Evolutionary conservation across 2,329 filamentous ascomycete genomes (phyloP), one percentile per base, ranked within the genome.

Genomic region (Fusarium torreyae): DNA sequence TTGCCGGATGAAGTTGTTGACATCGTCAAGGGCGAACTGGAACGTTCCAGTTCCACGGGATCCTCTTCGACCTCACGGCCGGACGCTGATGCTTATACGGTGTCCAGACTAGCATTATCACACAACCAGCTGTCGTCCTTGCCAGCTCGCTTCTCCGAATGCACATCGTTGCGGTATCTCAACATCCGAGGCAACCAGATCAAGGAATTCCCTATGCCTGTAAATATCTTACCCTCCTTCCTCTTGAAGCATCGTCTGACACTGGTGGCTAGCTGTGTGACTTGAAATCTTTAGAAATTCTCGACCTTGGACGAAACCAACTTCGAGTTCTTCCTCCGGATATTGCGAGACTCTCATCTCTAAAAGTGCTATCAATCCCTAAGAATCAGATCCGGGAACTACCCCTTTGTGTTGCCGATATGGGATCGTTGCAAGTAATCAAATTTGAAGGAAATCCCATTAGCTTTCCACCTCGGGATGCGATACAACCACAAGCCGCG

Each of bases 371-470:
- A 56, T 94, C 94, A 3, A 87, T 98, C 36, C 92, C 93, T 71
- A 93, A 92, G 76, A 98, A 98, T 78, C 89, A 91, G 63, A 93
- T 98, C 72, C 90, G 93, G 68, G 91, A 94, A 71, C 83, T 98
- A 18, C 95, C 95, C 2, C 82, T 92, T 8, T 94, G 93, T 69
- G 82, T 98, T 22, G 94, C 93, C 56, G 94, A 97, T 69, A 97
- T 98, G 92, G 90, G 87, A 58, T 96, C 94, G 57, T 82, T 98
- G 62, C 93, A 95, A 77, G 92, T 97, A 70, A 85, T 98, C 58
- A 97, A 97, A 79, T 88, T 98, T 36, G 92, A 95, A 60, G 94
- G 94, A 45, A 98, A 98, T 73, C 93, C 93, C 10, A 87, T 98
- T 61, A 88, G 86, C 61, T 95, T 95, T 73, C 94, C 94, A 5